A percentile compares a stretch with the other conserved stretches of the same genome.
phyloP scores from a whole-genome alignment of 257 asterid genomes.

The Verbena officinalis region DNA sequence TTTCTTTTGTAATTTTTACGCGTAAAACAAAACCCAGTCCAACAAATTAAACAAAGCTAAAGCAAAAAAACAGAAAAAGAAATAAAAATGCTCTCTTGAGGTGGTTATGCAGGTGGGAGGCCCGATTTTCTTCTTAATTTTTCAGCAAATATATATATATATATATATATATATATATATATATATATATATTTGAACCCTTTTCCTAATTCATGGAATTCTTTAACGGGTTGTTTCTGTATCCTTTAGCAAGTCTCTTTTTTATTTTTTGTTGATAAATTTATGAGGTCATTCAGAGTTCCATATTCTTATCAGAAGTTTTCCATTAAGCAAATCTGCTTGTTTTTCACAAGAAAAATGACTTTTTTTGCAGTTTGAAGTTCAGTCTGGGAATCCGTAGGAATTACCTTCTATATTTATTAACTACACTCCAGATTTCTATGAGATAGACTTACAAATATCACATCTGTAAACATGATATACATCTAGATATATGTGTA shows the following conservation, averaged over 20 bases:
- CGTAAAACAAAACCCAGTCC: neutral
- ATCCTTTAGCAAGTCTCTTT: neutral
- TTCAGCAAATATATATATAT: neutral
- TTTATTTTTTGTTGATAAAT: neutral
- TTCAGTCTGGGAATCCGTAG: constrained; percentile 33
- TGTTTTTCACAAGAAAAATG: constrained; percentile 29
- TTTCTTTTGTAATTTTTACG: neutral
- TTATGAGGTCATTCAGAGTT: neutral
- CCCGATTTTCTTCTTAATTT: neutral
- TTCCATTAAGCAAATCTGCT: constrained; percentile 3
- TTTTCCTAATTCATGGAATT: neutral
- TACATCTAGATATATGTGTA: no score
- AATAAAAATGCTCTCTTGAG: neutral
- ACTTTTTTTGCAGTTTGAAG: constrained; percentile 31
- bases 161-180: no score
- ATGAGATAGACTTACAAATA: neutral
- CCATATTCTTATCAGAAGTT: neutral
- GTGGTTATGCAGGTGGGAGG: neutral
- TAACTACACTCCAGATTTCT: constrained; percentile 7
- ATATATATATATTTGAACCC: neutral
- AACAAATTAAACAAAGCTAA: neutral
- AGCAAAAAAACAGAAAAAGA: no score
- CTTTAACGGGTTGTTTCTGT: neutral
- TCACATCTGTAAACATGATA: constrained; percentile 9
- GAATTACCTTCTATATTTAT: constrained; percentile 8